These are phyloP conservation scores for Aspergillus indologenus DNA, from an alignment of 495 filamentous ascomycete species.

Conservation along the genomic window DNA sequence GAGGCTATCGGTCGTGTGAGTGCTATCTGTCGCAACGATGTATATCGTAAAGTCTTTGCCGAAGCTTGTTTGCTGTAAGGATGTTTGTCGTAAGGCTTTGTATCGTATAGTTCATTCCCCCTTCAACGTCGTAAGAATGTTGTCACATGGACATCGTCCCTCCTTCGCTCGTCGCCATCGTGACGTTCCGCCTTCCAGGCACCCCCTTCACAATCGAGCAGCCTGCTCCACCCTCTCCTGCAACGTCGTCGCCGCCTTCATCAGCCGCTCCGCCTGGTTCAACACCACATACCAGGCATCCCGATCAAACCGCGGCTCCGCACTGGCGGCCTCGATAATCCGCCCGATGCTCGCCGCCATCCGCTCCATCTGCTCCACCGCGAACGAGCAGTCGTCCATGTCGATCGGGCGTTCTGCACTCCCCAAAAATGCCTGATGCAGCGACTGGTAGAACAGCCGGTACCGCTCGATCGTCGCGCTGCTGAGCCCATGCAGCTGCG, in stretches of 20 bases:
- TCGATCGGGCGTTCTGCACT: background rate
- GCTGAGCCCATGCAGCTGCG: background rate
- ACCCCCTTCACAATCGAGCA: background rate
- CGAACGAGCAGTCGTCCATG: background rate
- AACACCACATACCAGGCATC: constrained; percentile 4
- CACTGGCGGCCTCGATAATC: background rate
- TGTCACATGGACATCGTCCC: too few species aligned
- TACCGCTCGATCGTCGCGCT: constrained; percentile 3
- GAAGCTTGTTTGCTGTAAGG: too few species aligned
- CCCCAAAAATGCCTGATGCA: background rate
- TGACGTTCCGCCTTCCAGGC: background rate
- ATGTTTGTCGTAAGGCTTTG: too few species aligned
- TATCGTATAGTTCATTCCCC: too few species aligned
- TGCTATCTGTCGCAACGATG: too few species aligned
- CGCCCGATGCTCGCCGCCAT: background rate
- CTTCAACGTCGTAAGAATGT: too few species aligned
- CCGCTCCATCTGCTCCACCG: background rate
- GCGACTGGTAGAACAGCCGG: background rate
- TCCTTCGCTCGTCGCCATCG: background rate
- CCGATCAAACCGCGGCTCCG: background rate
- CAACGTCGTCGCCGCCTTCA: background rate
- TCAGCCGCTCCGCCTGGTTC: background rate
- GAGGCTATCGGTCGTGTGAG: too few species aligned
- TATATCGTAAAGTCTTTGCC: too few species aligned
- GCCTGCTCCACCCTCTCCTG: background rate